Evolutionary conservation across 1,139 yeast genomes (phyloP), one percentile per base, ranked within the genome.

Genomic region (Sugiyamaella sp.): DNA sequence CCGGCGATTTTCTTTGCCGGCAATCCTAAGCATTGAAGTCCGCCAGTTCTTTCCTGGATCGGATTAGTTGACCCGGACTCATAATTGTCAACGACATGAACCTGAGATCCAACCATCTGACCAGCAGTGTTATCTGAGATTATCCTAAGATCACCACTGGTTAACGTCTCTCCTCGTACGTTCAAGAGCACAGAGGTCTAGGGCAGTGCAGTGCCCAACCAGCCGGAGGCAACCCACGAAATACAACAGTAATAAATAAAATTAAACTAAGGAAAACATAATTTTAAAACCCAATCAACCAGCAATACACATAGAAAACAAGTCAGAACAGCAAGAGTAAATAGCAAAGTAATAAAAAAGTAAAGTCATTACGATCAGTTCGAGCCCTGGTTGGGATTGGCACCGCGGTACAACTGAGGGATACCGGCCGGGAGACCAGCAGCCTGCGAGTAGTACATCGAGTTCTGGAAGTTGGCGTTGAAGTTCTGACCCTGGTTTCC

Each of bases 361-460:
- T 27, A 20, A 32, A 19, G 38, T 10, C 49, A 43, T 43, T 17
- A 8, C 19, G n/a, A 4, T 24, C 33, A 51, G 22, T 45, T 48
- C 17, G 55, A 47, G 16, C 48, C 32, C 29, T 48, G 55, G 14
- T 45, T 45, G 19, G 50, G 50, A 10, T 44, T 42, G n/a, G 54
- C 38, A 10, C 47, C 45, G 8, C 55, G 52, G 40, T 52, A 52
- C 29, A 52, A 29, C 24, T 42, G 45, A 2, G 38, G 46, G 9
- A 49, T 48, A 21, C 49, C 41, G 10, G 55, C 40, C 25, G 25
- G 46, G 4, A 49, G 43, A 27, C 52, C 45, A 6, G 55, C 24
- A 17, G 50, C 27, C 20, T 44, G 52, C 19, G 47, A 43, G 25
- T 52, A 52, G 29, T 52, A 52, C 52, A 52, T 52, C 24, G 52